Conservation (phyloP, 805 yeast genomes). For the Starmerella etchellsii region DNA sequence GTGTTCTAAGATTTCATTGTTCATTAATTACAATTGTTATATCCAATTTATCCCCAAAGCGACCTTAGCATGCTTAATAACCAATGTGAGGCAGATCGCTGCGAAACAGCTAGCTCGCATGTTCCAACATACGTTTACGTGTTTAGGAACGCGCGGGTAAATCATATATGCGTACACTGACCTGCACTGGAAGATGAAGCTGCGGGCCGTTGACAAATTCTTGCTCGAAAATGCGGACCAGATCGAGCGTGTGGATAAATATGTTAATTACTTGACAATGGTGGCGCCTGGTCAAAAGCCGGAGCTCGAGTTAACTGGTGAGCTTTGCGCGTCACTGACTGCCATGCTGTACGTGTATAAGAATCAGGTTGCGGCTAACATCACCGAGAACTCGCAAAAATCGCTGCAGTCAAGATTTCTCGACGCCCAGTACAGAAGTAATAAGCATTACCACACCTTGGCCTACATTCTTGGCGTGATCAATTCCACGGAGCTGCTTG, state of each 20-base stretch:
- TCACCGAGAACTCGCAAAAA: constrained; percentile 11
- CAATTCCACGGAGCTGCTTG: constrained; percentile 28
- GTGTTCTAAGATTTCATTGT: too few species aligned
- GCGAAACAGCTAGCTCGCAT: too few species aligned
- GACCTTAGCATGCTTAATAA: too few species aligned
- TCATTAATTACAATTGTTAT: too few species aligned
- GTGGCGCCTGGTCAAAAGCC: constrained; percentile 31
- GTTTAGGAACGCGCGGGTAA: too few species aligned
- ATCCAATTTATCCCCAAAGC: too few species aligned
- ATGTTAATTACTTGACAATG: constrained; percentile 26
- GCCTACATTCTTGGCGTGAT: constrained; percentile 25
- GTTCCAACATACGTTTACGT: too few species aligned
- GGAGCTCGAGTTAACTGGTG: constrained; percentile 30
- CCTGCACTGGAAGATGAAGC: too few species aligned
- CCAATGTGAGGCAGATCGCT: too few species aligned
- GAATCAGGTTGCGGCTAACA: constrained; percentile 27
- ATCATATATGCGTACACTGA: too few species aligned
- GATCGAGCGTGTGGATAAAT: constrained; percentile 29
- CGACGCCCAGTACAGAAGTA: constrained; percentile 13
- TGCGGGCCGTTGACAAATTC: constrained; percentile 22
- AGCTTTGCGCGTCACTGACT: constrained; percentile 26
- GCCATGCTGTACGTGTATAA: constrained; percentile 30
- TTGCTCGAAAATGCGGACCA: constrained; percentile 28
- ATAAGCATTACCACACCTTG: constrained; percentile 21
- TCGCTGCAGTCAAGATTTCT: constrained; percentile 13